Base-by-base conservation (phyloP, 306 rosid species). In the Vicia sativa region DNA sequence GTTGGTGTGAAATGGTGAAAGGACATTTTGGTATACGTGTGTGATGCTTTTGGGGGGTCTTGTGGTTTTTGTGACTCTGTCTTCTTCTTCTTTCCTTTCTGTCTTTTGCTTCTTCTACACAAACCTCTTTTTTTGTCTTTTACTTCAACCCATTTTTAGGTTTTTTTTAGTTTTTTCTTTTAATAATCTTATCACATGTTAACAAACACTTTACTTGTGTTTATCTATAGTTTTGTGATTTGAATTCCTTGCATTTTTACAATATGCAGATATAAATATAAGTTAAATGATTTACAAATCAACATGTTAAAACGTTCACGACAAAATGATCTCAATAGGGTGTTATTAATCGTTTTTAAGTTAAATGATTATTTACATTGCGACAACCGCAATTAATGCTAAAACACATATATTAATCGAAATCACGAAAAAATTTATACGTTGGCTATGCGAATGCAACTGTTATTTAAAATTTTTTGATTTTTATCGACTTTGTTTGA, bases 1-100 rank as follows among this genome's bases (percentile, higher is more conserved):
- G 74, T 48, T 23, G 64, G 80, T 83, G 85, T 68, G 68, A 73
- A 59, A 62, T 44, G 79, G 79, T 68, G 74, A 62, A 85, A 78
- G 83, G 75, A 74, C 68, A 70, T 44, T 55, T 55, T 46, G 81
- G 74, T 62, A 26, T 77, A 64, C 59, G 76, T 75, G 81, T 71
- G 63, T 45, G 48, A 35, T 64, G 52, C 48, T 59, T 72, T 59
- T 48, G 5, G 25, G 28, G 71, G 71, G 64, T 8, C 14, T 53
- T 48, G 23, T 74, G 46, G 49, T 50, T 3, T 45, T 70, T 18
- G 57, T 7, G 65, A 18, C n/a, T 29, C 45, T 68, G 28, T 70
- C 18, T 74, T 68, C 37, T 48, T 60, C 14, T 19, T 61, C 67
- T 39, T 59, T 62, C 29, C 49, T 62, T 62, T 18, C 37, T 62